Base-by-base conservation (phyloP, 2,329 filamentous ascomycete species). In the Diaporthe destruens region DNA sequence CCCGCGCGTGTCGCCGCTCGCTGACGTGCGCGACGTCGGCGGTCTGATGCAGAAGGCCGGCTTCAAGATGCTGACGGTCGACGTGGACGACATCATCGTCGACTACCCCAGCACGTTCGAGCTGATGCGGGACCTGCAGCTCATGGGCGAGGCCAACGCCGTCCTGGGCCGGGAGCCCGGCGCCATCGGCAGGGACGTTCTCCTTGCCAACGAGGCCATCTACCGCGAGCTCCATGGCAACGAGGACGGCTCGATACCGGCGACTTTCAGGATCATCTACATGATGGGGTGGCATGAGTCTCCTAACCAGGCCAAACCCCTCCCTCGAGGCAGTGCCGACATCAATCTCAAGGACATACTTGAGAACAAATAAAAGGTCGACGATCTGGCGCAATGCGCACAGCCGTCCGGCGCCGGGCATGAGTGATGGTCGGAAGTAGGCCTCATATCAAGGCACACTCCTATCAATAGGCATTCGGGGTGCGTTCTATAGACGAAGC, bases 261-360 rank as follows among this genome's bases (percentile, higher is more conserved):
- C 96, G 1, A 99, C 96, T 0, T 99, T 98, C 80, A 89, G 96
- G 77, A 88, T 98, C 77, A 98, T 99, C 74, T 98, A 96, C 82
- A 98, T 98, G 95, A 99, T 99, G 82, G 96, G 96, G 0, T 99
- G 96, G 96, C 97, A 96, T 80, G 93, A 95, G 76, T 92, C 93
- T 2, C 88, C 89, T 39, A 89, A 91, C 69, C 95, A 98, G 83
- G 87, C 92, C 2, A 87, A 96, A 82, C 95, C 96, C 6, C 84
- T 98, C 72, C 84, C 92, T 76, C 89, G 96, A 76, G 96, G 96
- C 0, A 97, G 92, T 75, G 96, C 94, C 12, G 87, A 98, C 80
- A 85, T 98, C 54, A 98, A 93, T 81, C 87, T 99, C 75, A 97
- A 96, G 82, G 95, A 98, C 81, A 86, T 98, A 23, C 77, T 90